Base-by-base conservation (phyloP, 768 basidiomycete genomes). In the Amanita polypyramis region DNA sequence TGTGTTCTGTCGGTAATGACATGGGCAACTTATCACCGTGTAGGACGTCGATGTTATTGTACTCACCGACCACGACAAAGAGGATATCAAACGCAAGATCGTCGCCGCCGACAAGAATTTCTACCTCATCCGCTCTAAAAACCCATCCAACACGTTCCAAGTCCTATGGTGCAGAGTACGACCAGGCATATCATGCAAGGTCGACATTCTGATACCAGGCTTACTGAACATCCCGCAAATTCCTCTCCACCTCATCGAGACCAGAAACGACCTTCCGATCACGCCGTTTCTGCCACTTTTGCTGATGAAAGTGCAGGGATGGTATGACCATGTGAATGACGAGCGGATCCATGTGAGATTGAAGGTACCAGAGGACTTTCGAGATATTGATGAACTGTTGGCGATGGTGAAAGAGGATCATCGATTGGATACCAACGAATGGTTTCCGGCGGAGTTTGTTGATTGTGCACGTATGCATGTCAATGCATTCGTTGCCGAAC, bases 131-230 rank as follows among this genome's bases (percentile, higher is more conserved):
- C 35, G 12, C 7, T 42, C 47, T 11, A 37, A 39, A 20, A 40
- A 47, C 19, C 47, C 43, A 5, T 5, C 25, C 9, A 32, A 47
- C 29, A 45, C 40, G 1, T 49, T 40, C 33, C 25, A 20, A 4
- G 25, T 51, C 2, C 25, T 51, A 14, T 49, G 45, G 49, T 49
- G 14, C 36, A 37, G 15, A 14, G n/a, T 44, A 2, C 15, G 37
- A 35, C 37, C 4, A 2, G 5, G 17, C 1, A 2, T 32, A 23
- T 32, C 30, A 1, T 59, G 58, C 45, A 58, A 59, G 29, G 51
- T 58, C 33, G 58, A 58, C 37, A 48, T 59, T 20, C 48, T 57
- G 3, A 20, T 51, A 14, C 56, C 56, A 1, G 48, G 55, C 1
- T 5, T 36, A 12, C 35, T 59, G 14, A 41, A 50, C 21, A 52